These are phyloP conservation scores for Xylaria sp. DNA, from an alignment of 2,329 filamentous ascomycete genomes.

Conservation along the genomic window DNA sequence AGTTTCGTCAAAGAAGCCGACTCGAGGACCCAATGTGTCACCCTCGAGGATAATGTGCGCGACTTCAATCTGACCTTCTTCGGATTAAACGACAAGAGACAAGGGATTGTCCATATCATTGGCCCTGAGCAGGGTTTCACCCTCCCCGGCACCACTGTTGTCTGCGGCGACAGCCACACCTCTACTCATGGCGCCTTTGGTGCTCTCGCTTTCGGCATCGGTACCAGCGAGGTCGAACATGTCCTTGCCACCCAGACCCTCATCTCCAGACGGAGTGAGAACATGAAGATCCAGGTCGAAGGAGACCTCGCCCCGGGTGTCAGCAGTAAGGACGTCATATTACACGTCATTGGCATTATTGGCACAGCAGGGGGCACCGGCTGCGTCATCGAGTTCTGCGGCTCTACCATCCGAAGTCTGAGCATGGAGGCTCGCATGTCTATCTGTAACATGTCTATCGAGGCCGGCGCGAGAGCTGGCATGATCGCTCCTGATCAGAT, in stretches of 20 bases:
- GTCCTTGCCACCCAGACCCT: conserved; percentile 95
- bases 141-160: conserved; percentile 92
- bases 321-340: conserved; percentile 92
- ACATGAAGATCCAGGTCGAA: conserved; percentile 97
- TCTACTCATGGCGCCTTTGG: conserved; percentile 98
- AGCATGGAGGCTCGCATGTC: conserved; percentile 99
- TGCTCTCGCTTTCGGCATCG: conserved; percentile 92
- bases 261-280: conserved; percentile 93
- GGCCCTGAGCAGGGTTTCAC: conserved; percentile 99
- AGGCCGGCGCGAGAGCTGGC: conserved; percentile 90
- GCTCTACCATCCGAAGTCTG: conserved; percentile 83
- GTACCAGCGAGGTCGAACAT: conserved; percentile 97
- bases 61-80: conserved; percentile 97
- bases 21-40: conserved; percentile 90
- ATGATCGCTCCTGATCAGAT: conserved; percentile 95
- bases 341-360: conserved; percentile 90
- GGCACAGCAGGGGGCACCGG: conserved; percentile 95
- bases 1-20: conserved; percentile 95
- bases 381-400: conserved; percentile 95
- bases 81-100: conserved; percentile 91
- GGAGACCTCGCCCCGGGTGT: conserved; percentile 88
- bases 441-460: conserved; percentile 99
- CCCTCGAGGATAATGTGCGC: conserved; percentile 96
- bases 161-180: conserved; percentile 97
- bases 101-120: conserved; percentile 98